Conservation (phyloP, 306 rosid genomes). For the Cotoneaster glaucophyllus region DNA sequence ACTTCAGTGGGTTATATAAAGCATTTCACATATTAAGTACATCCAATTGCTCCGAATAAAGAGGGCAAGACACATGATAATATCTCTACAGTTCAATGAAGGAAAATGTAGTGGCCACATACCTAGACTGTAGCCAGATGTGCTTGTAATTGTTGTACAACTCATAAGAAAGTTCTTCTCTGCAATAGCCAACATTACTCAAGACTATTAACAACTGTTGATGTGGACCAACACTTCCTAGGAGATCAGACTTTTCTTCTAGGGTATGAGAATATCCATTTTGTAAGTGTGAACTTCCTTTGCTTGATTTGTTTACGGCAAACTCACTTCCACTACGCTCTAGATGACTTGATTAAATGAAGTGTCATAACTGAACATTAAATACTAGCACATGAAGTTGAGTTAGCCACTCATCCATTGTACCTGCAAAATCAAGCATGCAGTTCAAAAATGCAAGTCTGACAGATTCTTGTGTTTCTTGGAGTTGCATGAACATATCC, state of each 20-base stretch:
- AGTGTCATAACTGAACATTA: slow-evolving; percentile 17
- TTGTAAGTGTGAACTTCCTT: slow-evolving; percentile 48
- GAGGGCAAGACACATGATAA: background rate
- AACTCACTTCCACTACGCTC: slow-evolving; percentile 73
- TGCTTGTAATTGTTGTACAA: slow-evolving; percentile 71
- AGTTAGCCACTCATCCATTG: slow-evolving; percentile 23
- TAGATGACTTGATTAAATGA: slow-evolving; percentile 56
- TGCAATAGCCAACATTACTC: slow-evolving; percentile 95
- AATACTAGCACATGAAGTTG: slow-evolving; percentile 5
- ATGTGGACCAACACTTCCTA: slow-evolving; percentile 72
- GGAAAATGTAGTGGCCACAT: slow-evolving; percentile 6
- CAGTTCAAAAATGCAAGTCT: slow-evolving; percentile 92
- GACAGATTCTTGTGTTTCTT: slow-evolving; percentile 93
- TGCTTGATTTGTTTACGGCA: slow-evolving; percentile 46
- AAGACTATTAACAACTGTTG: slow-evolving; percentile 67
- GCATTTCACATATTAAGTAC: background rate
- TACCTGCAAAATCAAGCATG: slow-evolving; percentile 97
- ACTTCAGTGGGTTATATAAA: background rate
- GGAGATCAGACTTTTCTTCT: slow-evolving; percentile 50
- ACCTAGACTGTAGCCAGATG: slow-evolving; percentile 88
- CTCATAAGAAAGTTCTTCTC: slow-evolving; percentile 85
- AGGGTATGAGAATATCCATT: slow-evolving; percentile 67
- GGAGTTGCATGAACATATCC: slow-evolving; percentile 72
- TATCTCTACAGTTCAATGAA: background rate
- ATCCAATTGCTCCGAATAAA: background rate